Evolutionary conservation across 2,329 filamentous ascomycete species (phyloP).

Genomic region (Epichloe aotearoae): DNA sequence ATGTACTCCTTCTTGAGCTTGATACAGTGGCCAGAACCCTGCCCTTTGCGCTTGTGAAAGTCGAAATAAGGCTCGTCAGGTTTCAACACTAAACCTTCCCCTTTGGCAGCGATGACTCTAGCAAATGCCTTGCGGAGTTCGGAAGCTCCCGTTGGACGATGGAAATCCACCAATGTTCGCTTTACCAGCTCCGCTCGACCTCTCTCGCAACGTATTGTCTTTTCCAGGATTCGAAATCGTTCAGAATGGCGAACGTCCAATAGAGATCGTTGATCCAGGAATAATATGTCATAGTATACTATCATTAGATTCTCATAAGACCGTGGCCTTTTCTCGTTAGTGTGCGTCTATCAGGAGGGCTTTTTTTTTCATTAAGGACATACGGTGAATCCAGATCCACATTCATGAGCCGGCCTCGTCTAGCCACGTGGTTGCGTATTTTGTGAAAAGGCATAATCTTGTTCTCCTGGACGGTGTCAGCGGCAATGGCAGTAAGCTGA

Average conservation of each 20-base stretch:
- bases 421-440: slow-evolving; percentile 64
- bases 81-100: slow-evolving; percentile 75
- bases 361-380: slow-evolving; percentile 13
- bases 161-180: slow-evolving; percentile 56
- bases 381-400: slow-evolving; percentile 56
- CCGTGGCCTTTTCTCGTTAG: slow-evolving; percentile 27
- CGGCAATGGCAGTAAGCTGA: background rate
- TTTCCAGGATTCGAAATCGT: slow-evolving; percentile 44
- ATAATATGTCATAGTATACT: slow-evolving; percentile 44
- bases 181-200: slow-evolving; percentile 56
- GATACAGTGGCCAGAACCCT: slow-evolving; percentile 44
- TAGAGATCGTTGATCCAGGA: slow-evolving; percentile 40
- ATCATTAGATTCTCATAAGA: slow-evolving; percentile 46
- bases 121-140: slow-evolving; percentile 53
- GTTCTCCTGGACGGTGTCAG: slow-evolving; percentile 28
- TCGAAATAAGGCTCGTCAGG: slow-evolving; percentile 67
- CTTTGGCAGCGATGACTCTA: slow-evolving; percentile 47
- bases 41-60: slow-evolving; percentile 23
- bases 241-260: slow-evolving; percentile 40
- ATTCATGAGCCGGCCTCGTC: slow-evolving; percentile 58
- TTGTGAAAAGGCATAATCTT: slow-evolving; percentile 66
- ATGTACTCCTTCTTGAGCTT: slow-evolving; percentile 86
- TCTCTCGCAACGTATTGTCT: slow-evolving; percentile 34
- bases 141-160: slow-evolving; percentile 32
- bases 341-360: background rate